Evolutionary conservation across 768 basidiomycete genomes (phyloP).

Genomic region (Paxillus rubicundulus): DNA sequence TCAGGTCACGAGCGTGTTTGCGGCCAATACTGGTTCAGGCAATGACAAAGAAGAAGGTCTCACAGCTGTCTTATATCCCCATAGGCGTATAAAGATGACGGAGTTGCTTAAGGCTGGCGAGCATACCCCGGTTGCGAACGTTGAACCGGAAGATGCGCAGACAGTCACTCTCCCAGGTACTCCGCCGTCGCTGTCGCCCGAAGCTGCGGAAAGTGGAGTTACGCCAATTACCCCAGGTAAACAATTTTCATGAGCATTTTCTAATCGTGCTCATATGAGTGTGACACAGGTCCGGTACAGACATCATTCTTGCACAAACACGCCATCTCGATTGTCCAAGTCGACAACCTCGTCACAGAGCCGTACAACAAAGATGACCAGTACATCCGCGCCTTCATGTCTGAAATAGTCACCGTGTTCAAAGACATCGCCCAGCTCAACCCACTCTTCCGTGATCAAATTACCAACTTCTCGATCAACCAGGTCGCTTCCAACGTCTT

Average conservation of each 20-base stretch:
- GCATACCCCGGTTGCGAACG: slow-evolving; percentile 32
- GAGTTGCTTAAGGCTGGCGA: slow-evolving; percentile 75
- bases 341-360: slow-evolving; percentile 77
- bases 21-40: slow-evolving; percentile 49
- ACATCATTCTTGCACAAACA: slow-evolving; percentile 83
- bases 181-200: slow-evolving; percentile 29
- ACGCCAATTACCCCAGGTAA: slow-evolving; percentile 26
- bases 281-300: slow-evolving; percentile 56
- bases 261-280: neutral
- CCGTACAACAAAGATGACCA: slow-evolving; percentile 92
- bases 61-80: slow-evolving; percentile 94
- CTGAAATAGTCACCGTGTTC: slow-evolving; percentile 95
- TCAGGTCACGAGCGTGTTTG: slow-evolving; percentile 92
- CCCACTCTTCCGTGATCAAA: slow-evolving; percentile 97
- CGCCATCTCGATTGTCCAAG: slow-evolving; percentile 83
- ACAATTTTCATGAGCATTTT: neutral
- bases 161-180: slow-evolving; percentile 46
- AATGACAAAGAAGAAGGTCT: slow-evolving; percentile 82
- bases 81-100: slow-evolving; percentile 84
- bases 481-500: slow-evolving; percentile 92
- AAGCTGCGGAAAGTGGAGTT: slow-evolving; percentile 22
- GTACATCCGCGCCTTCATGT: slow-evolving; percentile 93
- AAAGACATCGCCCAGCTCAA: slow-evolving; percentile 98
- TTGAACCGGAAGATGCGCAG: slow-evolving; percentile 38
- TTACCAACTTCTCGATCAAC: slow-evolving; percentile 93